A percentile compares a stretch with the other conserved stretches of the same genome.
Conservation (phyloP, 768 basidiomycete genomes). For the Kwoniella sp. region DNA sequence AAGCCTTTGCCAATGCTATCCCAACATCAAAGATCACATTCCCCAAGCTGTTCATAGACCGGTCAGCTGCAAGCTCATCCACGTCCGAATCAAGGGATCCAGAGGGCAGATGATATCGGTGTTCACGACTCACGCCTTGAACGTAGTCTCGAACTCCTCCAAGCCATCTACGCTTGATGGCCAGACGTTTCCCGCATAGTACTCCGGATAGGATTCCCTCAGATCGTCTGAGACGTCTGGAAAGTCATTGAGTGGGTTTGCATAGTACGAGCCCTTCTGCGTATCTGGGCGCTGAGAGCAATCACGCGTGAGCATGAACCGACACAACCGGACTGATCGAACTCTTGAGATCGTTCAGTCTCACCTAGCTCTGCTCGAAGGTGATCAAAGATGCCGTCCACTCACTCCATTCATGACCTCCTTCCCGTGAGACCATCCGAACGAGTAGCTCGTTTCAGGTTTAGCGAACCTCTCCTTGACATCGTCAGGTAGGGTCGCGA, state of each 20-base stretch:
- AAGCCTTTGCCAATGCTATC: slow-evolving; percentile 76
- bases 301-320: neutral
- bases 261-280: slow-evolving; percentile 93
- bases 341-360: too few relatives aligned
- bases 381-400: too few relatives aligned
- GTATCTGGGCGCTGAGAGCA: slow-evolving; percentile 62
- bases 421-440: slow-evolving; percentile 99
- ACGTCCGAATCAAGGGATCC: neutral
- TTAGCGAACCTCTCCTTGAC: slow-evolving; percentile 75
- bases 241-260: slow-evolving; percentile 71
- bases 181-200: slow-evolving; percentile 90
- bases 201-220: slow-evolving; percentile 70
- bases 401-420: slow-evolving; percentile 89
- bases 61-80: slow-evolving; percentile 7
- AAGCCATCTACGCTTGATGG: slow-evolving; percentile 55
- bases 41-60: slow-evolving; percentile 62
- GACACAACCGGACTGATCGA: too few relatives aligned
- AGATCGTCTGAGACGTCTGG: slow-evolving; percentile 67
- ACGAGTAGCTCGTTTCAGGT: slow-evolving; percentile 76
- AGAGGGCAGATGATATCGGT: too few relatives aligned
- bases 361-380: too few relatives aligned
- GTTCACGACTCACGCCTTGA: slow-evolving; percentile 73
- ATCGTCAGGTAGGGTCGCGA: slow-evolving; percentile 70
- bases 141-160: slow-evolving; percentile 79
- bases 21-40: slow-evolving; percentile 74